phyloP scores from a whole-genome alignment of 768 basidiomycete species.

The Mycena venus region DNA sequence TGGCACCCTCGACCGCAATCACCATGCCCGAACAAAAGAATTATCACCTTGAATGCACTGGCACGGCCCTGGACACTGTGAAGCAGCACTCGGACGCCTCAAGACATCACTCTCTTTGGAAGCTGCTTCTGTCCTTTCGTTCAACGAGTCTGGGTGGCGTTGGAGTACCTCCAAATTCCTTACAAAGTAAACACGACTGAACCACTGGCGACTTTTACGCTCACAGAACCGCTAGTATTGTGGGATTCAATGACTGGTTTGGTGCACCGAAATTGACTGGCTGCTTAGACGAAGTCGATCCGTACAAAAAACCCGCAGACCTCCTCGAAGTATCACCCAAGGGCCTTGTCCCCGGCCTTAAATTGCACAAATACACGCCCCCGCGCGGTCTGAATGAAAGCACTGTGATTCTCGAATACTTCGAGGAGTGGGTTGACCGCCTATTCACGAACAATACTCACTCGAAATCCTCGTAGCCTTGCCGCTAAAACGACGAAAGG shows the following conservation, averaged over 20 bases:
- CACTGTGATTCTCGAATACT: conserved; percentile 81
- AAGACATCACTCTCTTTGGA: conserved; percentile 76
- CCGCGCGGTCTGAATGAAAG: conserved; percentile 82
- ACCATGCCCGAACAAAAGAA: conserved; percentile 32
- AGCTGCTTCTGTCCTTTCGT: conserved; percentile 88
- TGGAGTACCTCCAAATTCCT: conserved; percentile 78
- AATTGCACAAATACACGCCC: conserved; percentile 65
- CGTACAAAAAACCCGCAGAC: conserved; percentile 85
- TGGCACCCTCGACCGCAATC: neutral
- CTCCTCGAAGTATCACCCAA: conserved; percentile 87
- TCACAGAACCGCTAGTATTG: conserved; percentile 49
- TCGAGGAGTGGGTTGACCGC: conserved; percentile 73
- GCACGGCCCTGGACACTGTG: conserved; percentile 68
- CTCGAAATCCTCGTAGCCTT: conserved; percentile 53
- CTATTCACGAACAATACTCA: neutral
- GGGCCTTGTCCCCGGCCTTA: conserved; percentile 82
- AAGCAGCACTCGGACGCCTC: conserved; percentile 58
- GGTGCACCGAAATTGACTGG: neutral
- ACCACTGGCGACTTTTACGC: conserved; percentile 37
- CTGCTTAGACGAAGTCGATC: conserved; percentile 79
- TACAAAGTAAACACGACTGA: conserved; percentile 65
- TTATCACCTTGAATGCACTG: conserved; percentile 58
- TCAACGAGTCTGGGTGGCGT: conserved; percentile 82
- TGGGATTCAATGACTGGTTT: conserved; percentile 32
- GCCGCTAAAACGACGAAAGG: conserved; percentile 61